Percentiles rank a stretch among this genome's conserved stretches.
Evolutionary conservation across 1,139 yeast genomes (phyloP).

Genomic region (Pneumocystis jirovecii): DNA sequence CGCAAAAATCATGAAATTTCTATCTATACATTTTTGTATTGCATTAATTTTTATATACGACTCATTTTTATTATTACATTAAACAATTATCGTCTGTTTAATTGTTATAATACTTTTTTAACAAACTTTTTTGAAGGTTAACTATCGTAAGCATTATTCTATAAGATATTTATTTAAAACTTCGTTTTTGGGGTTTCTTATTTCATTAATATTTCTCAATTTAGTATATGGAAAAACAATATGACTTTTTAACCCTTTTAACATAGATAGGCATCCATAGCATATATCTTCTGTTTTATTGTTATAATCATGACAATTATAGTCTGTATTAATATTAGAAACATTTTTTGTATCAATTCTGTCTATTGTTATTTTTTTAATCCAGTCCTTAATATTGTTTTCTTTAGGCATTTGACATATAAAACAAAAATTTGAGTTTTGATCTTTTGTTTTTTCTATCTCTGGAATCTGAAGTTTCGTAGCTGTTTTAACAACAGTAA

Average conservation of each 20-base stretch:
- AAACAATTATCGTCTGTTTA: background rate
- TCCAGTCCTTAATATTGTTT: constrained; percentile 37
- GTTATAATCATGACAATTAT: background rate
- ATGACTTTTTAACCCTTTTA: constrained; percentile 5
- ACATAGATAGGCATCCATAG: constrained; percentile 15
- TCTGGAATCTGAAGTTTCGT: constrained; percentile 48
- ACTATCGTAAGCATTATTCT: background rate
- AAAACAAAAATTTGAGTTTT: constrained; percentile 5
- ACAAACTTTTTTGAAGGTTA: background rate
- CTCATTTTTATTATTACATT: background rate
- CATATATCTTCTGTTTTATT: constrained; percentile 7
- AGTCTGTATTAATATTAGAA: background rate
- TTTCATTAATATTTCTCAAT: background rate
- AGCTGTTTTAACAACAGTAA: constrained; percentile 86
- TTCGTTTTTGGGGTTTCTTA: constrained; percentile 7
- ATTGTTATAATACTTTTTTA: background rate
- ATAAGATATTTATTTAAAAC: constrained; percentile 9
- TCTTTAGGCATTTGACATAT: constrained; percentile 42
- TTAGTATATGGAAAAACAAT: constrained; percentile 10
- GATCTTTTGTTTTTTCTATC: constrained; percentile 12
- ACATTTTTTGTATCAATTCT: constrained; percentile 28
- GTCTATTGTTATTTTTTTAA: constrained; percentile 55
- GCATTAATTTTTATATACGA: background rate
- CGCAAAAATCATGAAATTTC: background rate
- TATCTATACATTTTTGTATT: background rate